Evolutionary conservation across 2,329 filamentous ascomycete species (phyloP).

Genomic region (Sporothrix brunneoviolacea): DNA sequence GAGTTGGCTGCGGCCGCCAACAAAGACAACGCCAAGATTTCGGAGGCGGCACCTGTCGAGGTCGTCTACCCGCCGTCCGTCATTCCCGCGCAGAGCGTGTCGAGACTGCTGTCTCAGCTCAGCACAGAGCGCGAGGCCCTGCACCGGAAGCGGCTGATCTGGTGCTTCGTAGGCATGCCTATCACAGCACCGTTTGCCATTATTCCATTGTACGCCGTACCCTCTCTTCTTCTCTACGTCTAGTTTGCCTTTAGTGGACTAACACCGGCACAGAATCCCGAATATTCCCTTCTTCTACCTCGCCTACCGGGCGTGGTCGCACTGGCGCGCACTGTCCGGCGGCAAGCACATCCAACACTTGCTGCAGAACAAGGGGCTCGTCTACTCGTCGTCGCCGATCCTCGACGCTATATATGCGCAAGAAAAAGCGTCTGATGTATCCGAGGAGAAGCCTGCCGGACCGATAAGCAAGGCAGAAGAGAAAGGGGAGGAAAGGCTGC

Average conservation of each 20-base stretch:
- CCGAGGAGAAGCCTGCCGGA: constrained; percentile 19
- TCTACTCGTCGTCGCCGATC: constrained; percentile 55
- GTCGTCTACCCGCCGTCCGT: constrained; percentile 70
- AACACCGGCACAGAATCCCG: constrained; percentile 55
- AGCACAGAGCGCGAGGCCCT: constrained; percentile 74
- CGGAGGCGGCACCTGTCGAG: constrained; percentile 46
- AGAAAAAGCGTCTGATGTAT: constrained; percentile 21
- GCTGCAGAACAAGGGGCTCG: constrained; percentile 64
- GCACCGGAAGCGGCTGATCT: constrained; percentile 70
- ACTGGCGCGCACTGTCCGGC: constrained; percentile 79
- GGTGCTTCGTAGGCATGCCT: constrained; percentile 77
- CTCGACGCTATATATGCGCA: constrained; percentile 68
- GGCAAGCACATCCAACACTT: constrained; percentile 82
- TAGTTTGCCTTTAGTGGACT: background rate
- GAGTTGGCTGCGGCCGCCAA: constrained; percentile 30
- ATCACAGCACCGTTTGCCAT: constrained; percentile 75
- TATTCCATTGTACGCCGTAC: constrained; percentile 66
- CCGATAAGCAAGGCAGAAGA: constrained; percentile 15
- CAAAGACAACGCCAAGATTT: background rate
- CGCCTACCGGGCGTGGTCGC: constrained; percentile 82
- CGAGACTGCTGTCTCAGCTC: constrained; percentile 59
- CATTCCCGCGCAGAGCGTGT: constrained; percentile 57
- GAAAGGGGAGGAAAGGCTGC: constrained; percentile 38
- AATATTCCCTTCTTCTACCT: constrained; percentile 98
- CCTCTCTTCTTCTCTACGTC: background rate